Base-by-base conservation (phyloP, 1,284 basidiomycete genomes). In the Somion occarium region DNA sequence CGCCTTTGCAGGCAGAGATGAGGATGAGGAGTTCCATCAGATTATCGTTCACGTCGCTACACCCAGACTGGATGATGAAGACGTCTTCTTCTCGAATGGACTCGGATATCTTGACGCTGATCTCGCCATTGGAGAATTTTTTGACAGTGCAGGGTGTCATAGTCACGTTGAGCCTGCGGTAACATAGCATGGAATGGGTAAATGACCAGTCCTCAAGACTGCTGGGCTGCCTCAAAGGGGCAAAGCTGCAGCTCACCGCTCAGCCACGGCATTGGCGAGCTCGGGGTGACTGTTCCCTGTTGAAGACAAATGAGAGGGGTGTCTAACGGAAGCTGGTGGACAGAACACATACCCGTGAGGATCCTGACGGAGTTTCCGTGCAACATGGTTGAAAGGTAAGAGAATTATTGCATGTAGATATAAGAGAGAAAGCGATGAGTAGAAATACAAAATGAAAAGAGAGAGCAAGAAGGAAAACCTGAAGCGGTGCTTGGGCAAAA, bases 51-150 rank as follows among this genome's bases (percentile, higher is more conserved):
- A 86, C 85, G 62, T 91, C 87, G 64, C 73, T 71, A 69, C 80
- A 88, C 23, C 85, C 85, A 7, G 87, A 88, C 73, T 97, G 94
- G 63, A 98, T 81, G 74, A 98, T 96, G 76, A 96, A 98, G 26
- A 96, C 92, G 67, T 98, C 94, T 73, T 98, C 94, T 69, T 99
- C 96, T 53, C 96, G 89, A 48, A 99, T 89, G 45, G 93, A 97
- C 72, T 96, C 91, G 59, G 89, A 79, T 59, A 95, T 93, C 72
- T 92, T 91, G 67, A 94, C 91, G 67, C 86, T 90, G 65, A 90
- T 91, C 78, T 96, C 95, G 65, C 89, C 91, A 66, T 94, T 97
- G 62, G 94, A 93, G 73, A 99, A 99, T 69, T 95, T 96, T 67
- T 91, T 89, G 67, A 96, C 92, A 52, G 88, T 88, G 71, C 89